Evolutionary conservation across 148 eudicot genomes (phyloP).

Genomic region (Heliosperma pusillum): DNA sequence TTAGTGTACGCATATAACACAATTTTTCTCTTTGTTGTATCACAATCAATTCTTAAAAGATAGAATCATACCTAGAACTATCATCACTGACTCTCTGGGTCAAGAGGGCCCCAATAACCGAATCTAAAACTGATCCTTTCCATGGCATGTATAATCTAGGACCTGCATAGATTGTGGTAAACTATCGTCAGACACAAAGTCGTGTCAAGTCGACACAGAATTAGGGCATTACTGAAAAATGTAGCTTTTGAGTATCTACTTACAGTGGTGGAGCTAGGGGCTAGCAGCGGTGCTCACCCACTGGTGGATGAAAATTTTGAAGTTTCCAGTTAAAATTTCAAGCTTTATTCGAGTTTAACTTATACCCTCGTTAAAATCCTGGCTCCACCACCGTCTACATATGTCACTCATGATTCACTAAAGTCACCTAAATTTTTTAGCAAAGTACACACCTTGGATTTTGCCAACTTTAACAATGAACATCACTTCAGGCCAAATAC

Average conservation of each 20-base stretch:
- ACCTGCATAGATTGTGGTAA: slow-evolving; percentile 17
- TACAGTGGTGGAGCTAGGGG: too few species aligned
- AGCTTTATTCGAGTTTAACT: too few species aligned
- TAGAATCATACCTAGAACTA: slow-evolving; percentile 33
- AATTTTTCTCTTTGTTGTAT: neutral
- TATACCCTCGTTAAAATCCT: too few species aligned
- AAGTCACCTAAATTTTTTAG: too few species aligned
- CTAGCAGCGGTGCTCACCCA: too few species aligned
- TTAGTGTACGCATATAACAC: neutral
- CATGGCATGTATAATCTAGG: slow-evolving; percentile 27
- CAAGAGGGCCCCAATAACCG: slow-evolving; percentile 35
- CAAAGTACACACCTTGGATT: slow-evolving; percentile 17
- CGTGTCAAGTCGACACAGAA: too few species aligned
- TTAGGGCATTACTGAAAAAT: too few species aligned
- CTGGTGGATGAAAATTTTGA: too few species aligned
- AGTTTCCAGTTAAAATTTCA: too few species aligned
- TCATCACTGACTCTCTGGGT: slow-evolving; percentile 37
- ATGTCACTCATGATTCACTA: neutral
- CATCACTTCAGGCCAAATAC: neutral
- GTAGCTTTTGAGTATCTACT: too few species aligned
- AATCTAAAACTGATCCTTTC: slow-evolving; percentile 53
- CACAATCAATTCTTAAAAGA: neutral
- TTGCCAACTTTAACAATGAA: slow-evolving; percentile 16
- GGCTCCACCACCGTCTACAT: neutral
- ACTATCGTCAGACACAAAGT: neutral